phyloP scores from a whole-genome alignment of 352 stramenopile genomes.

The Aphanomyces stellatus region DNA sequence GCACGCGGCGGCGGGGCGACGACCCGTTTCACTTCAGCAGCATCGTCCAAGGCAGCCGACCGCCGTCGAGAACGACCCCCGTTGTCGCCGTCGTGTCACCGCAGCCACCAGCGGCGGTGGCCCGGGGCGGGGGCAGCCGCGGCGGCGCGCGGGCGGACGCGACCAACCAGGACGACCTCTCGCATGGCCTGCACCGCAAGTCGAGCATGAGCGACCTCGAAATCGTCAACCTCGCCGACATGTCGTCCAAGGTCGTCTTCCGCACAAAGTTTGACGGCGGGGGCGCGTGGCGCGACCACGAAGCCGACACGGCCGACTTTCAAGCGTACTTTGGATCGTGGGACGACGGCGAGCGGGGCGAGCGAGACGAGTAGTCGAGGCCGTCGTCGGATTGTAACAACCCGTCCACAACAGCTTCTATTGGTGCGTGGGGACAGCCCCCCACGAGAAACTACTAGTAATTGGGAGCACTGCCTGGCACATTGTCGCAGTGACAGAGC shows the following conservation, averaged over 20 bases:
- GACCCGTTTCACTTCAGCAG: background rate
- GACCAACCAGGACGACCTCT: background rate
- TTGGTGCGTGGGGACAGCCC: too few species aligned
- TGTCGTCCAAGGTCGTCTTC: slow-evolving; percentile 3
- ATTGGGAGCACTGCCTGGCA: too few species aligned
- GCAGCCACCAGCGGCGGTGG: background rate
- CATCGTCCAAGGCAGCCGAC: background rate
- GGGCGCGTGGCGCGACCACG: background rate
- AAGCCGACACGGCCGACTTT: background rate
- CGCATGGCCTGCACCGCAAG: background rate
- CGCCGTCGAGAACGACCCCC: background rate
- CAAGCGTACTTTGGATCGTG: slow-evolving; percentile 5
- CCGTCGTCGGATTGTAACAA: too few species aligned
- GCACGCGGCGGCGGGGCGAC: background rate
- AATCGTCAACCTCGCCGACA: background rate
- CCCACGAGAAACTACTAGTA: background rate
- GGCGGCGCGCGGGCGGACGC: background rate
- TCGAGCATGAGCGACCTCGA: slow-evolving; percentile 3
- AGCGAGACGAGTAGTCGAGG: background rate
- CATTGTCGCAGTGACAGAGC: too few species aligned
- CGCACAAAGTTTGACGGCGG: background rate
- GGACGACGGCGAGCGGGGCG: background rate
- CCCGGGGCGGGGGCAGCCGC: background rate
- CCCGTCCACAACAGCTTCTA: too few species aligned
- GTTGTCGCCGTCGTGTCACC: too few species aligned